Percentiles rank a stretch among this genome's conserved stretches.
Evolutionary conservation across 805 yeast genomes (phyloP).

Genomic region (Barnettozyma californica): DNA sequence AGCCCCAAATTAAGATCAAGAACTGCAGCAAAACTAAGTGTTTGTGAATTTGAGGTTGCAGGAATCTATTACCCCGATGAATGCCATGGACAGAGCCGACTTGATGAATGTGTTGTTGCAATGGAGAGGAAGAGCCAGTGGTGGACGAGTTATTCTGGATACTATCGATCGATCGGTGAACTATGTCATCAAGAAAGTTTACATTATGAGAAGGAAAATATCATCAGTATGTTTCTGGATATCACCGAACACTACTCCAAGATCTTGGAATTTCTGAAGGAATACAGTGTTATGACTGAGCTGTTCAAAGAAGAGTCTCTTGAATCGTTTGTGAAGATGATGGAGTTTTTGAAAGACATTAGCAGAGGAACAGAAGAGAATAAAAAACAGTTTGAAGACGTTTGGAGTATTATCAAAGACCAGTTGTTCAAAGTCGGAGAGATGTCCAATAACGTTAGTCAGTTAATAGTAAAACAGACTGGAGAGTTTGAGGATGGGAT

Average conservation of each 20-base stretch:
- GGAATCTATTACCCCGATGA: constrained; percentile 29
- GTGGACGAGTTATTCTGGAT: constrained; percentile 73
- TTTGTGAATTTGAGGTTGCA: constrained; percentile 51
- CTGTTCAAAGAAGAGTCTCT: constrained; percentile 16
- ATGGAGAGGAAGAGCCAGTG: constrained; percentile 47
- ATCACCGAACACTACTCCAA: constrained; percentile 34
- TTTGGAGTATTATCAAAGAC: constrained; percentile 11
- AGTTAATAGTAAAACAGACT: constrained; percentile 10
- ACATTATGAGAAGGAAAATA: constrained; percentile 48
- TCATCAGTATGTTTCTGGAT: constrained; percentile 40
- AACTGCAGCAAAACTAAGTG: constrained; percentile 43
- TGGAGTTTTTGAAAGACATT: constrained; percentile 14
- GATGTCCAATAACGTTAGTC: constrained; percentile 14
- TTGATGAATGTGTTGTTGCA: constrained; percentile 34
- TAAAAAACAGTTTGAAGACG: constrained; percentile 9
- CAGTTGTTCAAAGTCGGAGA: constrained; percentile 15
- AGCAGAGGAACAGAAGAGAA: constrained; percentile 5
- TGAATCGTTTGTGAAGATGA: constrained; percentile 9
- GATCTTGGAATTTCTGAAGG: constrained; percentile 16
- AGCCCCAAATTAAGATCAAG: constrained; percentile 29
- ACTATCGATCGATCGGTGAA: constrained; percentile 47
- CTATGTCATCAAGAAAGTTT: constrained; percentile 49
- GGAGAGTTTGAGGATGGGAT: constrained; percentile 11
- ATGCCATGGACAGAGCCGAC: constrained; percentile 22
- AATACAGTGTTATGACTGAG: constrained; percentile 15